These are phyloP conservation scores for Fusarium beomiforme DNA, from an alignment of 2,329 filamentous ascomycete species.

Conservation along the genomic window DNA sequence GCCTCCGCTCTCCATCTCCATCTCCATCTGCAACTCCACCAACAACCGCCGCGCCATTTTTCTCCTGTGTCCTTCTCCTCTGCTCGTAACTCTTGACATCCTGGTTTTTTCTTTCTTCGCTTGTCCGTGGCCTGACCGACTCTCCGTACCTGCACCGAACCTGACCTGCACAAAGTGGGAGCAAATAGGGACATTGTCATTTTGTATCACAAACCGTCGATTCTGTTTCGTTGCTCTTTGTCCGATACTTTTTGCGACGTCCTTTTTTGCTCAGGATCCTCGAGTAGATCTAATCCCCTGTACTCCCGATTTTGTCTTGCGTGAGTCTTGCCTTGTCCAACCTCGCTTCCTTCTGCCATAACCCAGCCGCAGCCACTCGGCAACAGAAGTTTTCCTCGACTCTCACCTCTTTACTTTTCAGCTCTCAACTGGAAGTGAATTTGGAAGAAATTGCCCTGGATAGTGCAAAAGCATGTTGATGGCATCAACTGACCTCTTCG, in stretches of 20 bases:
- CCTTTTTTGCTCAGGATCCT: conserved; percentile 38
- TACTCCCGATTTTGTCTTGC: conserved; percentile 38
- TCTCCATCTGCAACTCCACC: conserved; percentile 26
- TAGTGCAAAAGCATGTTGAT: not conserved
- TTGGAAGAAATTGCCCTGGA: not conserved
- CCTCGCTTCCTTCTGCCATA: conserved; percentile 20
- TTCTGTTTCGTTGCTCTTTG: conserved; percentile 31
- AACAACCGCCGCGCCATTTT: conserved; percentile 30
- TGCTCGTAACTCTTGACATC: conserved; percentile 30
- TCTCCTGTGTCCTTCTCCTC: conserved; percentile 21
- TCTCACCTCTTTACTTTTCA: not conserved
- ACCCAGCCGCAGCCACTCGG: conserved; percentile 29
- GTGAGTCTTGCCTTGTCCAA: conserved; percentile 38
- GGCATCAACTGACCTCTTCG: conserved; percentile 22
- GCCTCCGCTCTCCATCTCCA: conserved; percentile 26
- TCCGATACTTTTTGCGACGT: conserved; percentile 31
- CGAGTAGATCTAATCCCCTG: conserved; percentile 40
- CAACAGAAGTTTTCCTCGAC: conserved; percentile 5
- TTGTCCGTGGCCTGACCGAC: not conserved
- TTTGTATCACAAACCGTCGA: conserved; percentile 24
- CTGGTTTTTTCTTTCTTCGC: conserved; percentile 21
- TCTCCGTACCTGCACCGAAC: not conserved
- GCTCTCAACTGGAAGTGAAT: not conserved
- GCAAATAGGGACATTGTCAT: conserved; percentile 4
- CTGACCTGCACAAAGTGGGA: not conserved